Evolutionary conservation across 164 flowering plant genomes (phyloP).

Genomic region (Platanus orientalis): DNA sequence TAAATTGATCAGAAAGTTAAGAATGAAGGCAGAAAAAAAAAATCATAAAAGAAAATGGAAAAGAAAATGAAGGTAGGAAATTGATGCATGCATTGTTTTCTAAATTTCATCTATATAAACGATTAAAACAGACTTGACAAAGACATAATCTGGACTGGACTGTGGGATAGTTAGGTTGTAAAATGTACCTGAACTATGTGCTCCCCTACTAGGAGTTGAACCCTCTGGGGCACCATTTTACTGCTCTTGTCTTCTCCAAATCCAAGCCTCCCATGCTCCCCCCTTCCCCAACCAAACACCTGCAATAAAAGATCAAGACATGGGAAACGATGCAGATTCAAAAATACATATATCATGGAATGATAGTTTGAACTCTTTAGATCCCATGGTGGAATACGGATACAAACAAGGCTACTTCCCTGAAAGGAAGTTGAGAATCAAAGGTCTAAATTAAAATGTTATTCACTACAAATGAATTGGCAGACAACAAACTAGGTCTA

Average conservation of each 20-base stretch:
- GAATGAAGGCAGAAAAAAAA: neutral
- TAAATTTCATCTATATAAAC: neutral
- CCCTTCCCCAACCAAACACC: slow-evolving; percentile 99
- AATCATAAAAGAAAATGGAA: too few species aligned
- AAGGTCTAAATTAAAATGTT: too few species aligned
- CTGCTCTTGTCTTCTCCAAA: slow-evolving; percentile 99
- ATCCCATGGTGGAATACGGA: too few species aligned
- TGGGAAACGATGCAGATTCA: too few species aligned
- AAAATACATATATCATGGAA: too few species aligned
- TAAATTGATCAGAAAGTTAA: neutral
- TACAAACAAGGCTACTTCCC: too few species aligned
- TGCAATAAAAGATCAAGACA: slow-evolving; percentile 19
- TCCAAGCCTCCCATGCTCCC: slow-evolving; percentile 99
- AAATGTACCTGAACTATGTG: slow-evolving; percentile 75
- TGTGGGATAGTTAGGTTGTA: neutral
- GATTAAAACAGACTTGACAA: too few species aligned
- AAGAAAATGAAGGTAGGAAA: too few species aligned
- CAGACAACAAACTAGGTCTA: too few species aligned
- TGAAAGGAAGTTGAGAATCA: too few species aligned
- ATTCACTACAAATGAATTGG: too few species aligned
- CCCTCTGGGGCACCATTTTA: slow-evolving; percentile 96
- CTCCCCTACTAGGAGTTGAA: slow-evolving; percentile 80
- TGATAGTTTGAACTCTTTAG: too few species aligned
- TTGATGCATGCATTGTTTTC: neutral
- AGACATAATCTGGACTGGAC: neutral